Conservation (phyloP, 805 yeast species). For the Candida takata region DNA sequence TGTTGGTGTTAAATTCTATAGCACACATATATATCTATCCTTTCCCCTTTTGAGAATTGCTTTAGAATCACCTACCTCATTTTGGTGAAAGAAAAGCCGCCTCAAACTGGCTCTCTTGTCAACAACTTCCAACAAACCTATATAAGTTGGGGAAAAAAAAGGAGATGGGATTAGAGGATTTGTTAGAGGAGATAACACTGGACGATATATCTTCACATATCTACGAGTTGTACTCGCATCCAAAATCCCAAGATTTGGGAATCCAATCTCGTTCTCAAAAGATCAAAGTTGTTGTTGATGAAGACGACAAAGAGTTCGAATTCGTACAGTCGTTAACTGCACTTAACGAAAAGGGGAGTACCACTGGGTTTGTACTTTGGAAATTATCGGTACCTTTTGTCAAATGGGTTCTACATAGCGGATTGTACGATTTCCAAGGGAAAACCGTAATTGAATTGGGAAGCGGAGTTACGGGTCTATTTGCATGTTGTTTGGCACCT, state of each 20-base stretch:
- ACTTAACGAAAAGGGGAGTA: slow-evolving; percentile 27
- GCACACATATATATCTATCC: too few species aligned
- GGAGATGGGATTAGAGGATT: not conserved
- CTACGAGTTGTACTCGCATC: slow-evolving; percentile 13
- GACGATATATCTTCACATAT: slow-evolving; percentile 15
- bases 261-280: slow-evolving; percentile 18
- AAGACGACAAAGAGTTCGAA: slow-evolving; percentile 17
- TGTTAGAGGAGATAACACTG: slow-evolving; percentile 9
- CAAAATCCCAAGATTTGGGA: slow-evolving; percentile 19
- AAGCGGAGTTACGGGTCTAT: slow-evolving; percentile 50
- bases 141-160: not conserved
- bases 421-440: slow-evolving; percentile 10
- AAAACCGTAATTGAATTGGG: slow-evolving; percentile 49
- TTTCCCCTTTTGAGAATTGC: too few species aligned
- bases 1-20: too few species aligned
- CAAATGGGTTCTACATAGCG: slow-evolving; percentile 41
- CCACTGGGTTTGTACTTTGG: slow-evolving; percentile 68
- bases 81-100: too few species aligned
- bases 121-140: not conserved
- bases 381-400: slow-evolving; percentile 39
- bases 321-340: slow-evolving; percentile 28
- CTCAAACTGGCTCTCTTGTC: too few species aligned
- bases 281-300: slow-evolving; percentile 16
- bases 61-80: too few species aligned
- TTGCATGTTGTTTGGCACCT: slow-evolving; percentile 35